Percentiles rank a stretch among this genome's conserved stretches.
Evolutionary conservation across 768 basidiomycete genomes (phyloP).

Genomic region (Botryobasidium botryosum): DNA sequence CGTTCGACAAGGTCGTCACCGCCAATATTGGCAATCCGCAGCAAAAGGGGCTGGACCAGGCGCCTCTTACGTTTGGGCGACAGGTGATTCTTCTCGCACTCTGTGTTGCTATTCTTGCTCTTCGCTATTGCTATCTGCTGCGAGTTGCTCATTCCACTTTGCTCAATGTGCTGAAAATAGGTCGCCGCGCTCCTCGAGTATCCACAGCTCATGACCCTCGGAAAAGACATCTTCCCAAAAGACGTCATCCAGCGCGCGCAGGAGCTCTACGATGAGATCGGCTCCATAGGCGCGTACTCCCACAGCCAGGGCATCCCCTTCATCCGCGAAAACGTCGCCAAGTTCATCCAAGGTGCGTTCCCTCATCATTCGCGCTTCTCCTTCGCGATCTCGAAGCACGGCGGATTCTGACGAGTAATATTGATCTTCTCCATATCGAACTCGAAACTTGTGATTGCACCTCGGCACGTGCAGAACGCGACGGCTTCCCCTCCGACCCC

Average conservation of each 20-base stretch:
- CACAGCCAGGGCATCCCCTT: constrained; percentile 85
- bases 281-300: constrained; percentile 87
- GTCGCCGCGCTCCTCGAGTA: constrained; percentile 86
- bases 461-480: constrained; percentile 67
- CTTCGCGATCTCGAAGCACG: too few relatives aligned
- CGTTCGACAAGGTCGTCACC: constrained; percentile 77
- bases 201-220: constrained; percentile 52
- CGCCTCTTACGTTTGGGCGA: constrained; percentile 78
- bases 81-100: constrained; percentile 39
- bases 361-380: not conserved
- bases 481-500: constrained; percentile 71
- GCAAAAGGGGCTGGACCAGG: constrained; percentile 85
- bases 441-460: constrained; percentile 1
- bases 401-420: too few relatives aligned
- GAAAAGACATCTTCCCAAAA: constrained; percentile 55
- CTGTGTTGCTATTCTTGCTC: not conserved
- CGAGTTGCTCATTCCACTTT: constrained; percentile 8
- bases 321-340: constrained; percentile 75
- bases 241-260: constrained; percentile 77
- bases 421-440: too few relatives aligned
- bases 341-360: constrained; percentile 66
- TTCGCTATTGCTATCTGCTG: not conserved
- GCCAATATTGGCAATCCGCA: constrained; percentile 99
- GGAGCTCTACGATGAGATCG: constrained; percentile 68
- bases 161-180: too few relatives aligned